A percentile compares a stretch with the other conserved stretches of the same genome.
Conservation (phyloP, 1,284 basidiomycete species). For the Ganoderma multipileum region DNA sequence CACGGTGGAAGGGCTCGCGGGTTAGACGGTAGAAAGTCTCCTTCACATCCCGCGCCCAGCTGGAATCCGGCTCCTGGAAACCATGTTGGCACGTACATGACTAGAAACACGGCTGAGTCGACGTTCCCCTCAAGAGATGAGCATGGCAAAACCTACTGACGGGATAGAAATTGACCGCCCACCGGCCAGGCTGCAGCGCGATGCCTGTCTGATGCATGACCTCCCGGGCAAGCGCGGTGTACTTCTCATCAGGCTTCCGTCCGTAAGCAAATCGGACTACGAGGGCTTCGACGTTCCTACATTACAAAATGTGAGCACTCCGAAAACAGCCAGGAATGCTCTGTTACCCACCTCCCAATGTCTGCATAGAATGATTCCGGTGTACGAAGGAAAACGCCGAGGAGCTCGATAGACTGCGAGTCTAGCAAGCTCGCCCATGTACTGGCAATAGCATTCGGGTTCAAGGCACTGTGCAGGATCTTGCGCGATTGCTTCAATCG, state of each 20-base stretch:
- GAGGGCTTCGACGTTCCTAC: constrained; percentile 7
- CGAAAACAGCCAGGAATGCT: too few species aligned
- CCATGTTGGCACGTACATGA: constrained; percentile 17
- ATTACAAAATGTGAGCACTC: neutral
- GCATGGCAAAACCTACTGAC: neutral
- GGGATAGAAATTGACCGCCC: constrained; percentile 17
- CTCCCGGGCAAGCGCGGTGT: constrained; percentile 4
- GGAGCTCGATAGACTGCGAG: neutral
- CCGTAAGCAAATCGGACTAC: constrained; percentile 17
- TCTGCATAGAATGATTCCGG: neutral
- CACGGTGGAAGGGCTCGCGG: constrained; percentile 5
- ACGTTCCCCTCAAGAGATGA: neutral
- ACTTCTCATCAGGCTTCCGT: constrained; percentile 8
- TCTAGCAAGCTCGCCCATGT: constrained; percentile 9
- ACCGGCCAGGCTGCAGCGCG: constrained; percentile 19
- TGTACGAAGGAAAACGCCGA: neutral
- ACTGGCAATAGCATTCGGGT: neutral
- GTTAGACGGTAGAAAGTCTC: constrained; percentile 11
- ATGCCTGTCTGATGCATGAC: constrained; percentile 18
- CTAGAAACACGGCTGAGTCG: neutral
- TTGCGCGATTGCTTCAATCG: constrained; percentile 16
- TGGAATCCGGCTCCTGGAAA: constrained; percentile 18
- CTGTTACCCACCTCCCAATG: neutral
- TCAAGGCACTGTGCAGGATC: constrained; percentile 16
- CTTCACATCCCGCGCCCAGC: constrained; percentile 14